phyloP scores from a whole-genome alignment of 2,329 filamentous ascomycete species.

The Beauveria sp. region DNA sequence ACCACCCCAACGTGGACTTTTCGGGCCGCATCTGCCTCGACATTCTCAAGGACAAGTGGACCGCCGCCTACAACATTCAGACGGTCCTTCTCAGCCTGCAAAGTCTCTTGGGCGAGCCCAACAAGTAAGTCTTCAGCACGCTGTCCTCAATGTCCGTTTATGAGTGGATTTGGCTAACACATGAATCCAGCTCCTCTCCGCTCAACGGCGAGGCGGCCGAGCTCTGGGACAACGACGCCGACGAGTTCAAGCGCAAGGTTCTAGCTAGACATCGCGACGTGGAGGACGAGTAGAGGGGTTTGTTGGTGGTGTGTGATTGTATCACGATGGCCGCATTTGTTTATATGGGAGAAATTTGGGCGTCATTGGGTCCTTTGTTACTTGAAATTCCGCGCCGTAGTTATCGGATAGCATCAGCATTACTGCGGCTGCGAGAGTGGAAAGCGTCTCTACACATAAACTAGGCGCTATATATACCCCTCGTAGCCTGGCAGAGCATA shows the following conservation, averaged over 20 bases:
- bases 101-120: slow-evolving; percentile 90
- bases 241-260: slow-evolving; percentile 78
- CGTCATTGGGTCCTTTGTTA: slow-evolving; percentile 31
- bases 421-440: slow-evolving; percentile 11
- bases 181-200: slow-evolving; percentile 66
- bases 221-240: slow-evolving; percentile 83
- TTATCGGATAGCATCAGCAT: slow-evolving; percentile 27
- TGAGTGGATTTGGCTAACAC: not conserved
- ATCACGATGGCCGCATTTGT: slow-evolving; percentile 2
- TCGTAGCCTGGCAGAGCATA: not conserved
- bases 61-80: slow-evolving; percentile 92
- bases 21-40: slow-evolving; percentile 94
- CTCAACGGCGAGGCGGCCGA: slow-evolving; percentile 94
- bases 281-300: slow-evolving; percentile 48
- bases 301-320: not conserved
- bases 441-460: not conserved
- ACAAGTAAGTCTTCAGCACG: slow-evolving; percentile 59
- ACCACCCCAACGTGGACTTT: slow-evolving; percentile 98
- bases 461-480: not conserved
- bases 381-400: slow-evolving; percentile 24
- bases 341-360: slow-evolving; percentile 30
- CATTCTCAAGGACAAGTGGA: slow-evolving; percentile 99
- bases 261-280: slow-evolving; percentile 54
- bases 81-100: slow-evolving; percentile 89
- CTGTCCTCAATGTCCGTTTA: not conserved